These are phyloP conservation scores for Lantana camara DNA, from an alignment of 257 asterid genomes.

Conservation along the genomic window DNA sequence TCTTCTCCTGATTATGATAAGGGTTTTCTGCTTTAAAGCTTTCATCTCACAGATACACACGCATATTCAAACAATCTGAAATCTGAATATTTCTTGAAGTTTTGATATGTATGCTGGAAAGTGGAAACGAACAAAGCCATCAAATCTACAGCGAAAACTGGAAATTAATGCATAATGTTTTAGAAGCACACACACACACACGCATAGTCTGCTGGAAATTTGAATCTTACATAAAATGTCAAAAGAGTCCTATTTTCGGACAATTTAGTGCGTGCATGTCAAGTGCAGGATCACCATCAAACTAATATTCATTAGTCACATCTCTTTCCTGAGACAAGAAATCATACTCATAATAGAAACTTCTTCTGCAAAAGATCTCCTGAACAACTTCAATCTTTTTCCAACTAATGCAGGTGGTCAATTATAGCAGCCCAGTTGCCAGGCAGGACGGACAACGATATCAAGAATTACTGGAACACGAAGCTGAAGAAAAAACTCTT, in stretches of 20 bases:
- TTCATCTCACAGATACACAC: too few species aligned
- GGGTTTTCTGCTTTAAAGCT: too few species aligned
- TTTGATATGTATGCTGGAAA: conserved; percentile 12
- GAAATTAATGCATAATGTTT: not conserved
- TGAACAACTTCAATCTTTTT: not conserved
- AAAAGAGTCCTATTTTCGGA: conserved; percentile 29
- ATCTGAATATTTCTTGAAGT: not conserved
- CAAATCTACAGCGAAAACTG: conserved; percentile 24
- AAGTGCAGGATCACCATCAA: conserved; percentile 25
- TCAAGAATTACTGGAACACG: conserved; percentile 90
- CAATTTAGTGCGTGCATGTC: conserved; percentile 39
- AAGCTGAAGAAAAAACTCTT: conserved; percentile 78
- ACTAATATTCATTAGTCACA: not conserved
- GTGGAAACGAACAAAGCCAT: conserved; percentile 16
- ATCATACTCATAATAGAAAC: conserved; percentile 1
- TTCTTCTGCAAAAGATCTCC: not conserved
- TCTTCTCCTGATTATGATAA: not conserved
- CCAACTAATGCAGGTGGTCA: conserved; percentile 66
- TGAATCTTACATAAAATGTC: conserved; percentile 7
- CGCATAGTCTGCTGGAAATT: not conserved
- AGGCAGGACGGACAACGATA: conserved; percentile 85
- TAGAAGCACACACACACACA: not conserved
- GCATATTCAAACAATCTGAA: not conserved
- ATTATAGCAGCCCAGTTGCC: conserved; percentile 78
- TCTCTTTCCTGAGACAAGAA: conserved; percentile 1